Conservation (phyloP, 2,329 filamentous ascomycete species). For the Raffaelea arxii region DNA sequence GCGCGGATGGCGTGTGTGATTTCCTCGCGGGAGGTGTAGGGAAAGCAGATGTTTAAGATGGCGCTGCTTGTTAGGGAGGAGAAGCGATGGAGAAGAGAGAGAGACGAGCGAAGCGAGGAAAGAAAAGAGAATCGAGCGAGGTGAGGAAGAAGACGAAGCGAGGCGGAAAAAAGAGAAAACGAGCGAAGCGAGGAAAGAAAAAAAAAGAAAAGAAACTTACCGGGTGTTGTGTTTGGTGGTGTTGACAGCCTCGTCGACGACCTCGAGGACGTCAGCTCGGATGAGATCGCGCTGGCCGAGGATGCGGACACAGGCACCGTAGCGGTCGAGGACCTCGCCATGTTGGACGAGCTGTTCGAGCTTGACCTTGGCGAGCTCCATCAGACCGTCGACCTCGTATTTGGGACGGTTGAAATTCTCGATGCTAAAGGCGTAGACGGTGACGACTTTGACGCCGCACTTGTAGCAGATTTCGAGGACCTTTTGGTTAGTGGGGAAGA, state of each 20-base stretch:
- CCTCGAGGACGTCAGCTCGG: conserved; percentile 76
- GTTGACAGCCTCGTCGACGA: conserved; percentile 76
- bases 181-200: too few species aligned
- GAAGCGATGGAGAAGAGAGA: not conserved
- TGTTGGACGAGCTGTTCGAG: conserved; percentile 85
- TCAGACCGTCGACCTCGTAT: conserved; percentile 91
- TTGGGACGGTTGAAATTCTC: conserved; percentile 98
- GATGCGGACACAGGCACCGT: conserved; percentile 78
- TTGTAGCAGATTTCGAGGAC: conserved; percentile 98
- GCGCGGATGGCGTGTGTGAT: conserved; percentile 83
- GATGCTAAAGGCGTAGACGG: conserved; percentile 96
- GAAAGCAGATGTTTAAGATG: conserved; percentile 88
- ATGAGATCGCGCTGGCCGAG: conserved; percentile 78
- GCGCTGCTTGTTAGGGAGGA: conserved; percentile 25
- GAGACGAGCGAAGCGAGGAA: not conserved
- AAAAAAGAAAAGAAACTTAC: conserved; percentile 34
- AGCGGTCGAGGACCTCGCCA: conserved; percentile 84
- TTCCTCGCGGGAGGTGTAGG: conserved; percentile 91
- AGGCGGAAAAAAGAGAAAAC: not conserved
- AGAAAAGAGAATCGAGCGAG: too few species aligned
- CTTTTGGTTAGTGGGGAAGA: conserved; percentile 28
- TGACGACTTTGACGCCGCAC: conserved; percentile 90
- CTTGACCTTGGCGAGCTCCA: conserved; percentile 97
- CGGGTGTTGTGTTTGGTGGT: conserved; percentile 81
- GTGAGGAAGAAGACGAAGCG: too few species aligned